Evolutionary conservation across 805 yeast species (phyloP).

Genomic region (Myxozyma monticola): DNA sequence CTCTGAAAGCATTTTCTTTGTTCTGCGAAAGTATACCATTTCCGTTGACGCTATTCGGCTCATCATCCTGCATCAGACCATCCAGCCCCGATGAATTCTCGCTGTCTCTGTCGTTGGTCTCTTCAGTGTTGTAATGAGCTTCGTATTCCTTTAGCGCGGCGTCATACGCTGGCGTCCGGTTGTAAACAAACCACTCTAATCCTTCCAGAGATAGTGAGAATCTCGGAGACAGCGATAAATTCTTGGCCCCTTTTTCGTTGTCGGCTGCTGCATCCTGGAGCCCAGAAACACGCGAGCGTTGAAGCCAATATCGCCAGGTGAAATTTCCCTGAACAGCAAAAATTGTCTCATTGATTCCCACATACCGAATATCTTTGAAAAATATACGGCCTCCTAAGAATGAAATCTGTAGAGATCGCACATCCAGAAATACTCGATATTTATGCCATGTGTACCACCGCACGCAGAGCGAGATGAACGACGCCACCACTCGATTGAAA

Average conservation of each 20-base stretch:
- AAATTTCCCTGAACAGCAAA: slow-evolving; percentile 69
- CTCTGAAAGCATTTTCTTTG: neutral
- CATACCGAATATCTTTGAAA: slow-evolving; percentile 70
- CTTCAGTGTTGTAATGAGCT: neutral
- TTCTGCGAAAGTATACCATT: neutral
- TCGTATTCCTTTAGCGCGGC: slow-evolving; percentile 49
- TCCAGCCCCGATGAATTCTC: neutral
- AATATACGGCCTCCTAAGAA: slow-evolving; percentile 80
- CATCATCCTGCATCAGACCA: too few species aligned
- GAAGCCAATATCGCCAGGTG: slow-evolving; percentile 92
- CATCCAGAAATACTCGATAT: slow-evolving; percentile 56
- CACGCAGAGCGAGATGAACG: slow-evolving; percentile 51
- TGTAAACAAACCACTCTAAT: slow-evolving; percentile 77
- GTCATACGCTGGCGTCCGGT: slow-evolving; percentile 76
- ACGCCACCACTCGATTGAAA: slow-evolving; percentile 71
- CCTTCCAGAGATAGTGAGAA: slow-evolving; percentile 67
- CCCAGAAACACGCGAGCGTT: slow-evolving; percentile 39
- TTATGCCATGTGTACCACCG: slow-evolving; percentile 64
- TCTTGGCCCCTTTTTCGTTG: slow-evolving; percentile 35
- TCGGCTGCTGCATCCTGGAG: slow-evolving; percentile 29
- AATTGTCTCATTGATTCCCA: slow-evolving; percentile 72
- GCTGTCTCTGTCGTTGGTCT: neutral
- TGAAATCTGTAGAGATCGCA: slow-evolving; percentile 76
- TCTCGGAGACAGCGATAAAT: slow-evolving; percentile 55
- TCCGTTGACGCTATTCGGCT: neutral